Percentiles rank a stretch among this genome's conserved stretches.
These are phyloP conservation scores for Quillaja saponaria DNA, from an alignment of 306 rosid species.

Conservation along the genomic window DNA sequence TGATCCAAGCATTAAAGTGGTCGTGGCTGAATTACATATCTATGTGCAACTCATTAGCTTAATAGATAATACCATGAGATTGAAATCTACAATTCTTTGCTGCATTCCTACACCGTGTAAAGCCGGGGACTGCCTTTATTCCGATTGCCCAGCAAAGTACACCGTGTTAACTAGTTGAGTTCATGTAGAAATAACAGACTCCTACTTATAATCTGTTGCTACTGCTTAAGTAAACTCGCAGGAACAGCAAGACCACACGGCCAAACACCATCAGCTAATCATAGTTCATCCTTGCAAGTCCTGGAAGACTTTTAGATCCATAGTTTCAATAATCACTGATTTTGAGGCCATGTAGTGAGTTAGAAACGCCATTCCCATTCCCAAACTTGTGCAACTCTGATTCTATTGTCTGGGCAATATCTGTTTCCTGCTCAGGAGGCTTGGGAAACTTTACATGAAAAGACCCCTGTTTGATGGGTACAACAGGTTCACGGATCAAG, in stretches of 20 bases:
- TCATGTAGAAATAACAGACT: conserved; percentile 27
- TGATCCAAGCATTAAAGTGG: background rate
- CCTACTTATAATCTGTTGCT: conserved; percentile 31
- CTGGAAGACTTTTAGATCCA: background rate
- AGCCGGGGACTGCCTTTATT: conserved; percentile 31
- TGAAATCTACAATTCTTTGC: conserved; percentile 26
- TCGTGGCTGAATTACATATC: conserved; percentile 1
- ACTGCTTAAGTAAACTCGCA: conserved; percentile 12
- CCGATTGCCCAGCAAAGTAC: conserved; percentile 41
- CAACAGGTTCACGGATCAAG: conserved; percentile 38
- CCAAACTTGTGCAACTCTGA: conserved; percentile 61
- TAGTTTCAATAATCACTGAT: conserved; percentile 37
- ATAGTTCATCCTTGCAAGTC: conserved; percentile 12
- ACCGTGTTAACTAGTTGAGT: conserved; percentile 34
- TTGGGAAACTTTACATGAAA: conserved; percentile 75
- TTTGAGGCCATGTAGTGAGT: conserved; percentile 43
- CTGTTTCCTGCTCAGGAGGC: conserved; percentile 54
- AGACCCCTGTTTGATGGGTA: conserved; percentile 74
- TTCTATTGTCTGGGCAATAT: conserved; percentile 60
- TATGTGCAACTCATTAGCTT: conserved; percentile 11
- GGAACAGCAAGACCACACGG: conserved; percentile 24
- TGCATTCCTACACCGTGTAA: conserved; percentile 19
- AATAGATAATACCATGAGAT: conserved; percentile 10
- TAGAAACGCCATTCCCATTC: conserved; percentile 45
- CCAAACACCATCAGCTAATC: conserved; percentile 6